A percentile compares a stretch with the other conserved stretches of the same genome.
These are phyloP conservation scores for Solanum infundibuliforme DNA, from an alignment of 257 asterid species.

Conservation along the genomic window DNA sequence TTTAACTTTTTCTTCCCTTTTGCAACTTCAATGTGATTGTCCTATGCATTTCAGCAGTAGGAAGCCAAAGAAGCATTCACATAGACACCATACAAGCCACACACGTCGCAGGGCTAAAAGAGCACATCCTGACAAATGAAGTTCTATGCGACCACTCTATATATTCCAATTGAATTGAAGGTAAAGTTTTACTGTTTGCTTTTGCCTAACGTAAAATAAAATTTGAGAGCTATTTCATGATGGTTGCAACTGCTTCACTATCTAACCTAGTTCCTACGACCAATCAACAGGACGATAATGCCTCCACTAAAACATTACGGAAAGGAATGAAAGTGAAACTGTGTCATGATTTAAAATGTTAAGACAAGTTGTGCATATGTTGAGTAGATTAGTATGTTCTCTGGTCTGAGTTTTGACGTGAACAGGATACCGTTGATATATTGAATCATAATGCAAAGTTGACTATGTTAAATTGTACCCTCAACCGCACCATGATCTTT, in stretches of 20 bases:
- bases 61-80: constrained; percentile 26
- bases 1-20: background rate
- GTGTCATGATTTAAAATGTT: background rate
- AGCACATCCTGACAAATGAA: constrained; percentile 16
- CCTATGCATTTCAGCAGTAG: constrained; percentile 9
- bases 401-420: background rate
- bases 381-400: background rate
- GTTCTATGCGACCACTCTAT: background rate
- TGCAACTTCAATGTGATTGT: background rate
- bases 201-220: background rate
- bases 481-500: background rate
- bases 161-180: background rate
- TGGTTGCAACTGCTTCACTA: background rate
- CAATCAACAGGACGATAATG: background rate
- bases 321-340: background rate
- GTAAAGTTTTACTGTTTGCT: background rate
- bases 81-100: constrained; percentile 16
- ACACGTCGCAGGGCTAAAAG: constrained; percentile 23
- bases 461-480: background rate
- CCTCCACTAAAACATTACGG: background rate
- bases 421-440: background rate
- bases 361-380: background rate
- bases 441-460: background rate
- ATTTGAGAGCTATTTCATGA: background rate
- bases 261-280: background rate